phyloP scores from a whole-genome alignment of 1,284 basidiomycete species.

The Phaffia rhodozyma region DNA sequence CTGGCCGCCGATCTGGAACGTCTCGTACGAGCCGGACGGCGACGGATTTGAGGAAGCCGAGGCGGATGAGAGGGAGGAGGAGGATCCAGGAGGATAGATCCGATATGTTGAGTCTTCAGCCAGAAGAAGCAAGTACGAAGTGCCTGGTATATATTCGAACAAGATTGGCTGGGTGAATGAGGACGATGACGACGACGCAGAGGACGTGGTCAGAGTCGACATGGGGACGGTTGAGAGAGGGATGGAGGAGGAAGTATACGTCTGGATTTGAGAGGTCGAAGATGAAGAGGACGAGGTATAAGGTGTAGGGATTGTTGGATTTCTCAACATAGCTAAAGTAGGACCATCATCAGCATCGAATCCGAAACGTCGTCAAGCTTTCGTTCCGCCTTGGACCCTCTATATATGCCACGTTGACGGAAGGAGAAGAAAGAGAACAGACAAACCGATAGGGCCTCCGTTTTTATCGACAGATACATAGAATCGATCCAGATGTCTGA shows the following conservation, averaged over 20 bases:
- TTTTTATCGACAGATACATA: conserved; percentile 67
- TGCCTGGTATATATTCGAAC: conserved; percentile 32
- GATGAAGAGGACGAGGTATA: conserved; percentile 41
- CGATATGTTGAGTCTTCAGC: conserved; percentile 11
- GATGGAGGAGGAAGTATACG: background rate
- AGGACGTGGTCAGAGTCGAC: background rate
- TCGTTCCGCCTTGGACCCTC: background rate
- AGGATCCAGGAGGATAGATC: background rate
- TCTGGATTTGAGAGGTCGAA: background rate
- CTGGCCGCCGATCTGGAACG: conserved; percentile 71
- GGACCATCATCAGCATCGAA: background rate
- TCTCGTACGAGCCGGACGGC: conserved; percentile 41
- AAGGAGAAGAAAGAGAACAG: conserved; percentile 9
- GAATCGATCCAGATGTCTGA: conserved; percentile 69
- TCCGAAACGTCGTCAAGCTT: background rate
- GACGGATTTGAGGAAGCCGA: background rate
- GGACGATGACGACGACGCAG: background rate
- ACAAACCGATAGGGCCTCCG: conserved; percentile 74
- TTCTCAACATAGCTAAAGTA: conserved; percentile 74
- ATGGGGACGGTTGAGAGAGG: conserved; percentile 25
- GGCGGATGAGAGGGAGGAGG: background rate
- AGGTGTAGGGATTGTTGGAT: conserved; percentile 67
- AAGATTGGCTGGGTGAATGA: conserved; percentile 32
- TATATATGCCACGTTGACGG: background rate
- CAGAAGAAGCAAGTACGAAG: conserved; percentile 31